phyloP scores from a whole-genome alignment of 768 basidiomycete species.

The Tricholoma saponaceum region DNA sequence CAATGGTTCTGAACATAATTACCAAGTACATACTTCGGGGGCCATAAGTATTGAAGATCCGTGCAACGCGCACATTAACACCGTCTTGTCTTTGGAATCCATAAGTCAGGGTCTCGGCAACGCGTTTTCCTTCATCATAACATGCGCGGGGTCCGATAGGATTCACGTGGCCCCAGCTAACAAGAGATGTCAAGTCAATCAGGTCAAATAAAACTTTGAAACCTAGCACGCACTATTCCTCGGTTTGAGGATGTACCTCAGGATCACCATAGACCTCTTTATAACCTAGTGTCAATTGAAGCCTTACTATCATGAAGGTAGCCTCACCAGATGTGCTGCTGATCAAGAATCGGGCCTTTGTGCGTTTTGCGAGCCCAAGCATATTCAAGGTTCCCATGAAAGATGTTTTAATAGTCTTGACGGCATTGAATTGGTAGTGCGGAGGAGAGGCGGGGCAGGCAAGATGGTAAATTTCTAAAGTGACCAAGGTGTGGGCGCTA shows the following conservation, averaged over 20 bases:
- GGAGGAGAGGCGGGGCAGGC: constrained; percentile 97
- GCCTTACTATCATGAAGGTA: constrained; percentile 6
- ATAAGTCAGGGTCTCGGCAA: constrained; percentile 96
- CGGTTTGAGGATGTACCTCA: constrained; percentile 93
- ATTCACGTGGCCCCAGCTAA: constrained; percentile 97
- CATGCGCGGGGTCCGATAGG: constrained; percentile 98
- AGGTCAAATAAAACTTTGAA: constrained; percentile 4
- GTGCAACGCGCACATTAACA: constrained; percentile 94
- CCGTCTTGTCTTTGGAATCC: constrained; percentile 93
- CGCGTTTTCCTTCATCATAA: constrained; percentile 99
- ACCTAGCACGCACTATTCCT: constrained; percentile 74
- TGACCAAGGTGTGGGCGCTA: constrained; percentile 11
- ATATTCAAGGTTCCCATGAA: constrained; percentile 99
- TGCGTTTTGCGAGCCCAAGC: constrained; percentile 96
- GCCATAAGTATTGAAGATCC: constrained; percentile 98
- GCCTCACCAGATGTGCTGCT: constrained; percentile 85
- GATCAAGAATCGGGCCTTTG: constrained; percentile 95
- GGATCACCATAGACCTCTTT: constrained; percentile 98
- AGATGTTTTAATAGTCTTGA: constrained; percentile 98
- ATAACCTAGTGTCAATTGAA: constrained; percentile 7
- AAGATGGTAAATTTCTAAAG: constrained; percentile 91
- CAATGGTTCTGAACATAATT: background rate
- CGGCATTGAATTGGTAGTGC: constrained; percentile 96
- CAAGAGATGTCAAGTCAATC: constrained; percentile 14
- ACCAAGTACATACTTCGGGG: constrained; percentile 61